Evolutionary conservation across 208 protist species (phyloP), one percentile per base, ranked within the genome.

Genomic region (Tritrichomonas foetus): DNA sequence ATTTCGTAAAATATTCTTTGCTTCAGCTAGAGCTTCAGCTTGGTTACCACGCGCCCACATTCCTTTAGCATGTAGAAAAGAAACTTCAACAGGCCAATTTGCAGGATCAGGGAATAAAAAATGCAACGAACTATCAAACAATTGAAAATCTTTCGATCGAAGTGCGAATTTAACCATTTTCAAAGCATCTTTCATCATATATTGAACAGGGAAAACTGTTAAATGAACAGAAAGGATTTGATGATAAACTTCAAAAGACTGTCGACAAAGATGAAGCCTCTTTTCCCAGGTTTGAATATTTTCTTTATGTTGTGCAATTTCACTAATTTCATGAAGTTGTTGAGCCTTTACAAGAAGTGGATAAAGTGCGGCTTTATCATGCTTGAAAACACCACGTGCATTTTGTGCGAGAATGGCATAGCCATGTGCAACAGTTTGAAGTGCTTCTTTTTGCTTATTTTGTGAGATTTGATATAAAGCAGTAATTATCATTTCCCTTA

Each of bases 261-360:
- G 41, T 53, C 74, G 27, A 33, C 33, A 49, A 39, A 84, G 9
- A 39, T 49, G 11, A 20, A 84, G 11, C 53, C 74, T 49, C n/a
- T 53, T 49, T 53, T 53, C 44, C 74, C 74, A 84, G 3, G 14
- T 44, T 47, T 53, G 0, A 0, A 53, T 22, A 25, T 84, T 84
- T 53, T 84, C 74, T 53, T 49, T 49, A 25, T 84, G 2, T 3
- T 53, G 13, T 30, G 39, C 39, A 39, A 84, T 84, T 30, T 84
- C 74, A 27, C 16, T 84, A 16, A 84, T n/a, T 84, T 84, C 74
- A 53, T 84, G 44, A 11, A 84, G 53, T 53, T 84, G 74, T n/a
- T 84, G 74, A 9, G 74, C 74, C 53, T 84, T 84, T 33, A 84
- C 44, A n/a, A 84, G 22, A 11, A 84, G 33, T n/a, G 74, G 11